phyloP scores from a whole-genome alignment of 2,329 filamentous ascomycete genomes.

The Claviceps sp. region DNA sequence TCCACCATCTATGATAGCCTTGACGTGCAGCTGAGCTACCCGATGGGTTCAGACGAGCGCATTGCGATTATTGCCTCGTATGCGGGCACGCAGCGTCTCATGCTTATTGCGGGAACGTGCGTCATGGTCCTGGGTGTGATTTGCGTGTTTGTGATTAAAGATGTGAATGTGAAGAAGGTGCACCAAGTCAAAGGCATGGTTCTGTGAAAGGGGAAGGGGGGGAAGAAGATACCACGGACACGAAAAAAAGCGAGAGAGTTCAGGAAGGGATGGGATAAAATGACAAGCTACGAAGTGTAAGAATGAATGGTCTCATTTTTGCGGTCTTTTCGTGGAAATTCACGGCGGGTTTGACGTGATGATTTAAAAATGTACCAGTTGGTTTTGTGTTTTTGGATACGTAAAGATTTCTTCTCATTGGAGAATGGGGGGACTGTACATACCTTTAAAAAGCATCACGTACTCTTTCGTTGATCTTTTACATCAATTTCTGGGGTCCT shows the following conservation, averaged over 20 bases:
- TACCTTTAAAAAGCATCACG: too few relatives aligned
- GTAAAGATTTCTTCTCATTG: too few relatives aligned
- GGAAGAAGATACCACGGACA: neutral
- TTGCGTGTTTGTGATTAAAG: neutral
- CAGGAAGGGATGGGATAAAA: neutral
- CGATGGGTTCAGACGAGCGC: neutral
- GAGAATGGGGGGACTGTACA: too few relatives aligned
- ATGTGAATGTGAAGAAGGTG: constrained; percentile 1
- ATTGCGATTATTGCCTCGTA: neutral
- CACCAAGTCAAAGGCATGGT: constrained; percentile 1
- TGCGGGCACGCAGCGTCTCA: neutral
- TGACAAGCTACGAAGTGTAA: neutral
- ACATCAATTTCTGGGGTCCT: too few relatives aligned
- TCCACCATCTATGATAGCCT: constrained; percentile 1
- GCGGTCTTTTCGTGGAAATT: too few relatives aligned
- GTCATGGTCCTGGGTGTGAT: neutral
- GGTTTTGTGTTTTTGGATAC: too few relatives aligned
- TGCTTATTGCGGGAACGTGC: neutral
- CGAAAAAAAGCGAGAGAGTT: neutral
- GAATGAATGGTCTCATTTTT: neutral
- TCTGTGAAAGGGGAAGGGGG: neutral
- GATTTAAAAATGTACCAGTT: too few relatives aligned
- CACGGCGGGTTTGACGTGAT: too few relatives aligned
- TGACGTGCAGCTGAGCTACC: constrained; percentile 1
- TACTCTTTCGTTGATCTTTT: too few relatives aligned